Percentiles rank a stretch among this genome's conserved stretches.
phyloP scores from a whole-genome alignment of 1,139 yeast genomes.

The Kurtzmaniella quercitrusa region DNA sequence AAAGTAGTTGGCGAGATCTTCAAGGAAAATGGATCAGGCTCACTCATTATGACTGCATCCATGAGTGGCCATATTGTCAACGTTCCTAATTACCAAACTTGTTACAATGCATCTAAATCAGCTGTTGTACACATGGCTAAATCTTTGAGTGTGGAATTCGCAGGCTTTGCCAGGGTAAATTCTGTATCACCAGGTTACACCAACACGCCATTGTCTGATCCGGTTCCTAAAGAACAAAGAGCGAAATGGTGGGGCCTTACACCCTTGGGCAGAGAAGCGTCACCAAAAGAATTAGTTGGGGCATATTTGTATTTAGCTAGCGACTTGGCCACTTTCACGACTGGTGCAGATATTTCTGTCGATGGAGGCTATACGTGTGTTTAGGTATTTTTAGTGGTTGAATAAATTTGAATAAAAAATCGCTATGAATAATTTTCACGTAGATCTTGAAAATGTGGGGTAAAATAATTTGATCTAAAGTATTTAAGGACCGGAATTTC shows the following conservation, averaged over 20 bases:
- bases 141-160: conserved; percentile 53
- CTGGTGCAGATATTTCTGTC: conserved; percentile 25
- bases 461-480: not conserved
- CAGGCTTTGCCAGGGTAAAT: conserved; percentile 51
- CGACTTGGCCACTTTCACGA: conserved; percentile 19
- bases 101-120: conserved; percentile 57
- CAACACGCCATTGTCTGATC: conserved; percentile 8
- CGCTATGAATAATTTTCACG: not conserved
- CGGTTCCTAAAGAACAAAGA: conserved; percentile 3
- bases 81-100: conserved; percentile 51
- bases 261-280: conserved; percentile 35
- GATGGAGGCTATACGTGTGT: conserved; percentile 28
- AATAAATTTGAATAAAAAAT: not conserved
- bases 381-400: conserved; percentile 8
- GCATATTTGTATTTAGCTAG: conserved; percentile 18
- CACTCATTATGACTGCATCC: conserved; percentile 60
- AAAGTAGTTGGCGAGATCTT: conserved; percentile 50
- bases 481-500: not conserved
- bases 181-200: conserved; percentile 57
- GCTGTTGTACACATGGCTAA: conserved; percentile 52
- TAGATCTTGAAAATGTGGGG: not conserved
- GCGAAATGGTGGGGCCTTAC: conserved; percentile 12
- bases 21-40: conserved; percentile 43
- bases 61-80: conserved; percentile 57
- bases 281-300: conserved; percentile 16